Evolutionary conservation across 345 rosid species (phyloP), one percentile per base, ranked within the genome.

Genomic region (Punica granatum): DNA sequence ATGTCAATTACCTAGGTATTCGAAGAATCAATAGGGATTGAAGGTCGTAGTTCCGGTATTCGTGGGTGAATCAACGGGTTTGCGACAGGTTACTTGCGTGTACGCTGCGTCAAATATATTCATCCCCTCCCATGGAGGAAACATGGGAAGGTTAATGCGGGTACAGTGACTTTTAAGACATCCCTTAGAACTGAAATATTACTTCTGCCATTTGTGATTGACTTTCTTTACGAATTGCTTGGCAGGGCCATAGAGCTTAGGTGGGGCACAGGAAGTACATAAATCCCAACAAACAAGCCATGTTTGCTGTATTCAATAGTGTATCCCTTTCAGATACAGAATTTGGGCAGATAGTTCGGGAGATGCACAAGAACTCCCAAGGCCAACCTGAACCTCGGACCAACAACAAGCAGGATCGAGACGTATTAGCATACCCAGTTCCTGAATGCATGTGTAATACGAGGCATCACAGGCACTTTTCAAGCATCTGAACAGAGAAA

Each of bases 101-200:
- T n/a, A n/a, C n/a, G n/a, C n/a, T n/a, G n/a, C n/a, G n/a, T n/a
- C n/a, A n/a, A 78, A 88, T 66, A 84, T 91, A 23, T 91, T 88
- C 35, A 49, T 91, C 63, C 92, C 92, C 53, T 91, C 97, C 15
- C 91, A 88, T 69, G 97, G 97, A 0, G 96, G 97, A 75, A 91
- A 91, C 84, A 86, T 91, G 89, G 97, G 77, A 23, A 76, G 88
- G 63, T 72, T 89, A 56, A 77, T 90, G 88, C 87, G 81, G 88
- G 93, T 81, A 64, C 42, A 23, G n/a, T 19, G 23, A 46, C 7
- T 14, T 19, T 37, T 37, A 37, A 1, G 6, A 16, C 51, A 43
- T 43, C 48, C 14, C 2, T 16, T 46, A 16, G 51, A 46, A n/a
- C 51, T 46, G n/a, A 18, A 46, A 46, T 1, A 16, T 46, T 46